Evolutionary conservation across 306 rosid genomes (phyloP).

Genomic region (Gynostemma pentaphyllum): DNA sequence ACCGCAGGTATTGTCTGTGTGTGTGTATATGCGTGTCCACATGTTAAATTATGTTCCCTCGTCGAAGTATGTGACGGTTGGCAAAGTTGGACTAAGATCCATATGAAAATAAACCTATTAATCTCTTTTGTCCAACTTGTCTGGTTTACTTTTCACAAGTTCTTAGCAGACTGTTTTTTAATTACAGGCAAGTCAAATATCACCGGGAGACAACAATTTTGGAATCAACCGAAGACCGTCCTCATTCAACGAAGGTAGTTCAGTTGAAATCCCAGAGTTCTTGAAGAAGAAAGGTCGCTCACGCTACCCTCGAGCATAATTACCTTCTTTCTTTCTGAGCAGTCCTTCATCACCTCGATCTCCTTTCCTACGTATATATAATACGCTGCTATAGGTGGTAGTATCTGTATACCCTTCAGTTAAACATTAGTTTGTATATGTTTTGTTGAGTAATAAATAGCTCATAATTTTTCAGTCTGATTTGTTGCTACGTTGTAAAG

Average conservation of each 20-base stretch:
- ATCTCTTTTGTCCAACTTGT: background rate
- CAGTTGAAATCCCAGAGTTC: constrained; percentile 87
- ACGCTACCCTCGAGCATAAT: constrained; percentile 74
- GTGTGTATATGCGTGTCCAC: background rate
- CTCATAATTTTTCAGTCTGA: background rate
- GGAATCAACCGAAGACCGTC: constrained; percentile 57
- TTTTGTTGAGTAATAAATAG: constrained; percentile 8
- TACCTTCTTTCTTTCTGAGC: background rate
- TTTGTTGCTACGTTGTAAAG: background rate
- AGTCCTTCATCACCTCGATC: background rate
- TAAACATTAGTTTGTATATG: background rate
- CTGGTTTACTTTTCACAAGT: background rate
- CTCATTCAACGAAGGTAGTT: constrained; percentile 43
- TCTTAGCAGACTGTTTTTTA: background rate
- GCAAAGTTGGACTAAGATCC: background rate
- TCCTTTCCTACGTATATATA: constrained; percentile 3
- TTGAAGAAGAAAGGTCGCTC: constrained; percentile 95
- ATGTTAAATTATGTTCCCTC: background rate
- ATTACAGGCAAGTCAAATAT: constrained; percentile 49
- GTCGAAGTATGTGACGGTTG: background rate
- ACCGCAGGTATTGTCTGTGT: constrained; percentile 42
- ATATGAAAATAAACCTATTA: background rate
- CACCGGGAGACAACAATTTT: constrained; percentile 41
- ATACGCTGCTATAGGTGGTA: constrained; percentile 7
- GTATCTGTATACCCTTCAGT: constrained; percentile 5